Percentiles rank a stretch among this genome's conserved stretches.
Conservation (phyloP, 768 basidiomycete species). For the Hericium erinaceus region DNA sequence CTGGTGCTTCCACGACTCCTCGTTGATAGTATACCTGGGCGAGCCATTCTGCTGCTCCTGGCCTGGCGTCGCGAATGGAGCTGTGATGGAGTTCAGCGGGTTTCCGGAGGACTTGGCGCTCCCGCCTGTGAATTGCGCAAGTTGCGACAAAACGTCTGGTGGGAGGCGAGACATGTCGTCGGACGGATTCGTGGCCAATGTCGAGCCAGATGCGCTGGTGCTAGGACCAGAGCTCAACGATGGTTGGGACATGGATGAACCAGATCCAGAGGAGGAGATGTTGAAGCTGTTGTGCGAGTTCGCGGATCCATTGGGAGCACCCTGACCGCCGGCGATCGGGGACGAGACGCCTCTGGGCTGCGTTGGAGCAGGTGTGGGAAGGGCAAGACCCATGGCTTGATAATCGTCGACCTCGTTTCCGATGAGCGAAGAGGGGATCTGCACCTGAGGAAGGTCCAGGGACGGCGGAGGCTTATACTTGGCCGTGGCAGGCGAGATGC, state of each 20-base stretch:
- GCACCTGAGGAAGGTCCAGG: constrained; percentile 14
- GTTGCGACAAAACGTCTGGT: constrained; percentile 36
- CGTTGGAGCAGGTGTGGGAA: constrained; percentile 35
- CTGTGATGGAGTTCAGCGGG: constrained; percentile 24
- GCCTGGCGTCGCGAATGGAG: constrained; percentile 36
- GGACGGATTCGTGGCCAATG: constrained; percentile 36
- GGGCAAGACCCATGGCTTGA: constrained; percentile 35
- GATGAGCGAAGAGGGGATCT: constrained; percentile 5
- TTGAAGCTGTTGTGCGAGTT: constrained; percentile 16
- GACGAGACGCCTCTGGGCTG: constrained; percentile 62
- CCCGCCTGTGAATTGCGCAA: constrained; percentile 24
- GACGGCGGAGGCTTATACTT: constrained; percentile 62
- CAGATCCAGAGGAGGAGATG: constrained; percentile 33
- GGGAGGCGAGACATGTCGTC: constrained; percentile 46
- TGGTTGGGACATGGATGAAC: constrained; percentile 25
- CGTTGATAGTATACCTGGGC: constrained; percentile 47
- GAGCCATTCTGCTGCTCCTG: constrained; percentile 25
- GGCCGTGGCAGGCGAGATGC: constrained; percentile 83
- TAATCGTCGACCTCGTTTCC: constrained; percentile 8
- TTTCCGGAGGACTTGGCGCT: constrained; percentile 4
- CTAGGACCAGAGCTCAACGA: constrained; percentile 28
- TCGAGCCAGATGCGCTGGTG: constrained; percentile 41
- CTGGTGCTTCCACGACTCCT: constrained; percentile 81
- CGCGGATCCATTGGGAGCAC: constrained; percentile 13
- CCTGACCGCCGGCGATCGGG: constrained; percentile 42